Base-by-base conservation (phyloP, 331 rosid species). In the Pyracantha coccinea region DNA sequence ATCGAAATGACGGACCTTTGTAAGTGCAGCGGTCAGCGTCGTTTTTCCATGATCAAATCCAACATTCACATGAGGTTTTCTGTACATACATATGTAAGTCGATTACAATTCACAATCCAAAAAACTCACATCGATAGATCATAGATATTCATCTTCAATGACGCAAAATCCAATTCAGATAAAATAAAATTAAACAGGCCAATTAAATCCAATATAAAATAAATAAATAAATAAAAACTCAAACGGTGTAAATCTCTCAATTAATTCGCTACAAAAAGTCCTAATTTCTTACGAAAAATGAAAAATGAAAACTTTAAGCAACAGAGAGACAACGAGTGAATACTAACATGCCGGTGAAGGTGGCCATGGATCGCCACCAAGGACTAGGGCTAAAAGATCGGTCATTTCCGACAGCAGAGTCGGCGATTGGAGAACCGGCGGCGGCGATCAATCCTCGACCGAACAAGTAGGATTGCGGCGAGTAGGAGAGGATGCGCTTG, bases 31-130 rank as follows among this genome's bases (percentile, higher is more conserved):
- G 21, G 98, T 93, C 27, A 93, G 85, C 8, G 98, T 93, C 7
- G 98, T 93, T 85, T 93, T 93, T 27, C 98, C 98, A 68, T 93
- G 98, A 82, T 93, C 98, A 13, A 93, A 97, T 77, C 98, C 98
- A 29, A 93, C 96, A 71, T 93, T 93, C 63, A 93, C 98, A 59
- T 91, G 98, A 66, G 98, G 98, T 60, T 93, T 93, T 71, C 98
- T 93, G 89, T 35, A 83, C 50, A 27, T 35, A 47, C 12, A 61
- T 13, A 15, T 54, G 45, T 4, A 63, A n/a, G 15, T 19, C 1
- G 61, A 54, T 44, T 38, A 23, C 4, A 4, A 45, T 19, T 27
- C 35, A 32, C 41, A 54, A 7, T 7, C 17, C 13, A 27, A 61
- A 23, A 28, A 62, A 62, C 11, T 17, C 52, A 21, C 14, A 27